Percentiles rank a stretch among this genome's conserved stretches.
Evolutionary conservation across 1,284 basidiomycete species (phyloP).

Genomic region (Microbotryum silenes-acaulis): DNA sequence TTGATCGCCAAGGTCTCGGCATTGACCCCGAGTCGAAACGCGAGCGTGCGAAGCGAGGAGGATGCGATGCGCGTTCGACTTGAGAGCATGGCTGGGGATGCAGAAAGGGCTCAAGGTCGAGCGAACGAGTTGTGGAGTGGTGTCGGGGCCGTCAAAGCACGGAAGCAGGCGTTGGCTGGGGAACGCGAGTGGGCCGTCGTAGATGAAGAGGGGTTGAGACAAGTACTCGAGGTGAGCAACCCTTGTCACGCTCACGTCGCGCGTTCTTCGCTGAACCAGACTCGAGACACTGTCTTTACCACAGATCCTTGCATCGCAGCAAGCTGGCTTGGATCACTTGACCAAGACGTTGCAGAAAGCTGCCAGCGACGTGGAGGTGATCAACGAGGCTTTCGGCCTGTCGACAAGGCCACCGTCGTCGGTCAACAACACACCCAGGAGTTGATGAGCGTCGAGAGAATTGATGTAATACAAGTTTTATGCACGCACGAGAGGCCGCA

Average conservation of each 20-base stretch:
- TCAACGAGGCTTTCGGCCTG: conserved; percentile 25
- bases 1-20: conserved; percentile 11
- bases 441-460: too few relatives aligned
- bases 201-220: conserved; percentile 28
- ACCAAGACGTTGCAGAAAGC: conserved; percentile 18
- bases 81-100: conserved; percentile 14
- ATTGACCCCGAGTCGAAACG: conserved; percentile 1
- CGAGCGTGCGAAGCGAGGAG: conserved; percentile 15
- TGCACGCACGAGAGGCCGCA: too few relatives aligned
- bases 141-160: conserved; percentile 18
- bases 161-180: conserved; percentile 4
- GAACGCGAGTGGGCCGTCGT: conserved; percentile 25
- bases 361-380: conserved; percentile 18
- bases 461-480: too few relatives aligned
- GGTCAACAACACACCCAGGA: too few relatives aligned
- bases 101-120: conserved; percentile 3
- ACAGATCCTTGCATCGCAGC: conserved; percentile 23
- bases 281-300: background rate
- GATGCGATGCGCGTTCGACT: conserved; percentile 21
- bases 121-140: conserved; percentile 25
- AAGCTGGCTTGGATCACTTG: conserved; percentile 26
- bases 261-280: background rate
- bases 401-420: background rate
- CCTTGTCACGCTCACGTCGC: background rate
- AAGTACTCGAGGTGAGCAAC: conserved; percentile 23